phyloP scores from a whole-genome alignment of 495 filamentous ascomycete genomes.

The Penicillium bialowiezense region DNA sequence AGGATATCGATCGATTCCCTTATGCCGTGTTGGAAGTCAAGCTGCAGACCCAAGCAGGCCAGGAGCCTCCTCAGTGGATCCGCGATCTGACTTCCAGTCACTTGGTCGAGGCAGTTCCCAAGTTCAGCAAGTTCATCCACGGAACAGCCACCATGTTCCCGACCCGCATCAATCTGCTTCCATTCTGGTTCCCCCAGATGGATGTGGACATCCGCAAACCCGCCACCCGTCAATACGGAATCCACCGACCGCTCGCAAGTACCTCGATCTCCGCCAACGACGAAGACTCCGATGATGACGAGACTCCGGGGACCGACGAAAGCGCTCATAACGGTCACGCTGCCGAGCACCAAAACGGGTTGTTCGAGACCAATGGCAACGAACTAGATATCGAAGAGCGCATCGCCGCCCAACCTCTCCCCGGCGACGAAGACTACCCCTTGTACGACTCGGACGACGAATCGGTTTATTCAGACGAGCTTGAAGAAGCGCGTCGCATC shows the following conservation, averaged over 20 bases:
- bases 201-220: conserved; percentile 96
- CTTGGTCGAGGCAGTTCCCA: conserved; percentile 95
- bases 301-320: conserved; percentile 21
- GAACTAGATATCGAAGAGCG: conserved; percentile 74
- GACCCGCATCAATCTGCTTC: conserved; percentile 80
- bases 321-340: conserved; percentile 5
- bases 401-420: conserved; percentile 56
- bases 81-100: conserved; percentile 87
- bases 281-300: conserved; percentile 62
- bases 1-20: conserved; percentile 87
- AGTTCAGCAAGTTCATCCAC: conserved; percentile 99
- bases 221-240: conserved; percentile 78
- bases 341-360: conserved; percentile 20
- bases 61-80: conserved; percentile 96
- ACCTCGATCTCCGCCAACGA: conserved; percentile 74
- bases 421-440: conserved; percentile 68
- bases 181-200: conserved; percentile 99
- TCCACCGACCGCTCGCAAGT: conserved; percentile 72
- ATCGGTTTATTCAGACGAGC: conserved; percentile 58
- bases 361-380: conserved; percentile 47
- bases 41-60: conserved; percentile 94
- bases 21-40: conserved; percentile 98
- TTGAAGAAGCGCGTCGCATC: conserved; percentile 70
- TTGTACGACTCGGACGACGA: conserved; percentile 93
- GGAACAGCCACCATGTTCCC: conserved; percentile 86